Evolutionary conservation across 768 basidiomycete genomes (phyloP).

Genomic region (Saitozyma sp.): DNA sequence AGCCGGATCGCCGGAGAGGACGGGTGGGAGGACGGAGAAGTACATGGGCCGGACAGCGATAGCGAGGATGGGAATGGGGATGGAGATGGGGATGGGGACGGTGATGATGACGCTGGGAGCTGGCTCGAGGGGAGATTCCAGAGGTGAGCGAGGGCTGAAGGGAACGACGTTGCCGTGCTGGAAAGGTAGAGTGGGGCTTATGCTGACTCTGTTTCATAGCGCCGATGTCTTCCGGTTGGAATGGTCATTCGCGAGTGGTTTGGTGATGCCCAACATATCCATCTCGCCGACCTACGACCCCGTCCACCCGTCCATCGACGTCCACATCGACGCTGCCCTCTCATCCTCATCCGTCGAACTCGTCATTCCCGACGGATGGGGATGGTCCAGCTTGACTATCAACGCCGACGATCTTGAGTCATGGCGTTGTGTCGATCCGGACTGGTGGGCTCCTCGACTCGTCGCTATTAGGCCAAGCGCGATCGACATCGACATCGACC

Average conservation of each 20-base stretch:
- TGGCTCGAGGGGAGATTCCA: slow-evolving; percentile 44
- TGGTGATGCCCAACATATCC: slow-evolving; percentile 3
- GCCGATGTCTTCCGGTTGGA: slow-evolving; percentile 33
- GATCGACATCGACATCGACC: no score
- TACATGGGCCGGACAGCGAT: slow-evolving; percentile 28
- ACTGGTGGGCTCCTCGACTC: slow-evolving; percentile 12
- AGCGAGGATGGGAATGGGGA: slow-evolving; percentile 27
- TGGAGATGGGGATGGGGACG: slow-evolving; percentile 18
- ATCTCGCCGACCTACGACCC: slow-evolving; percentile 21
- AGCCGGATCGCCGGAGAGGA: slow-evolving; percentile 15
- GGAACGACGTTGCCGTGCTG: no score
- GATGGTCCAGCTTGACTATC: slow-evolving; percentile 27
- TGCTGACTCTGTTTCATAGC: slow-evolving; percentile 9
- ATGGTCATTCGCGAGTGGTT: slow-evolving; percentile 26
- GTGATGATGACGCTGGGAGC: slow-evolving; percentile 19
- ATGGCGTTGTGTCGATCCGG: slow-evolving; percentile 27
- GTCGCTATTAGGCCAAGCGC: background rate
- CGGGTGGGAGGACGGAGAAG: slow-evolving; percentile 38
- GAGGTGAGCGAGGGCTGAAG: slow-evolving; percentile 17
- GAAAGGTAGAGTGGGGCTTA: background rate
- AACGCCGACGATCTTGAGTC: slow-evolving; percentile 14
- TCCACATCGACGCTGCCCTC: slow-evolving; percentile 19
- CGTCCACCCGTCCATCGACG: slow-evolving; percentile 15
- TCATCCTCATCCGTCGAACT: slow-evolving; percentile 14
- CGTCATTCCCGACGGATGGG: slow-evolving; percentile 33